A percentile compares a stretch with the other conserved stretches of the same genome.
These are phyloP conservation scores for Pholiota microspora DNA, from an alignment of 768 basidiomycete species.

Conservation along the genomic window DNA sequence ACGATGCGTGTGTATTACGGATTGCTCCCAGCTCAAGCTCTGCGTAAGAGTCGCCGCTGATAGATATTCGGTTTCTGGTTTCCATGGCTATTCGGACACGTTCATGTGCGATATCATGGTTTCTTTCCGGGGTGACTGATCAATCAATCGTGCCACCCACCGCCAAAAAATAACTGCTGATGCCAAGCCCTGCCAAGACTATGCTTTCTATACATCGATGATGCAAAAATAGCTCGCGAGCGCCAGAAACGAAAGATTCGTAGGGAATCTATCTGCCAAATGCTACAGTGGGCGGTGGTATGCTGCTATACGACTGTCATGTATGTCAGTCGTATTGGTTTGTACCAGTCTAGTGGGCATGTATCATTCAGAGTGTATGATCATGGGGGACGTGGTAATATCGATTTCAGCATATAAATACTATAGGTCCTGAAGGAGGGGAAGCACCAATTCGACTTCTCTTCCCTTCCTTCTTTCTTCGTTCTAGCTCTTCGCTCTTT, in stretches of 20 bases:
- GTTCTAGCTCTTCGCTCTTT: constrained; percentile 21
- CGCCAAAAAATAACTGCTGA: neutral
- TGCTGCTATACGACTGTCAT: constrained; percentile 13
- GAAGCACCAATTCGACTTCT: constrained; percentile 15
- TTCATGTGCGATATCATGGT: constrained; percentile 8
- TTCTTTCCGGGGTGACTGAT: constrained; percentile 4
- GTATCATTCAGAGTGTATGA: neutral
- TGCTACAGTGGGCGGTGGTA: constrained; percentile 11
- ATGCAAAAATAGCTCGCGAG: constrained; percentile 3
- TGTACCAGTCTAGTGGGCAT: constrained; percentile 4
- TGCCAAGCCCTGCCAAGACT: constrained; percentile 15
- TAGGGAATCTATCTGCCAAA: constrained; percentile 15
- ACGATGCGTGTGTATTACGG: too few species aligned
- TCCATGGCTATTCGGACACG: constrained; percentile 18
- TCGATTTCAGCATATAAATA: constrained; percentile 14
- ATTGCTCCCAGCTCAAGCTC: constrained; percentile 10
- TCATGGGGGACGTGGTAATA: neutral
- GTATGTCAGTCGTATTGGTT: constrained; percentile 3
- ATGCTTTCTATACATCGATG: neutral
- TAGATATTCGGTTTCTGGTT: constrained; percentile 11
- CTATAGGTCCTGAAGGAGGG: neutral
- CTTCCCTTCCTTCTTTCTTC: constrained; percentile 18
- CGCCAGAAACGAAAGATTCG: neutral
- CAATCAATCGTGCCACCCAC: neutral
- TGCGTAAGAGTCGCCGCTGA: constrained; percentile 9